Percentiles rank a stretch among this genome's conserved stretches.
These are phyloP conservation scores for Albifimbria verrucaria DNA, from an alignment of 2,329 filamentous ascomycete genomes.

Conservation along the genomic window DNA sequence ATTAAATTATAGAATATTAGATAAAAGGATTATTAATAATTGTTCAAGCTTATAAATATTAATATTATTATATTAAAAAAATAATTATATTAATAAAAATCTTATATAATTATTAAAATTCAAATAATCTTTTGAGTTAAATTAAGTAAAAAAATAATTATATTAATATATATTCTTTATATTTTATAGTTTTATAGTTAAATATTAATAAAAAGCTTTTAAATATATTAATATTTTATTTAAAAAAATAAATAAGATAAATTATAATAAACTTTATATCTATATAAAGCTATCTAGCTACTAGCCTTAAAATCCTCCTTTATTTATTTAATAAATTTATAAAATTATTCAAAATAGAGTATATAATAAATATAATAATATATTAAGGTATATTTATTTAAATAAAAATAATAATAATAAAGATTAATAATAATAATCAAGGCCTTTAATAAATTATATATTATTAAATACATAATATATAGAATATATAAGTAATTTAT, in stretches of 20 bases:
- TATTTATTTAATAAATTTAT: background rate
- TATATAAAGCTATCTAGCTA: background rate
- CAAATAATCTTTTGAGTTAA: background rate
- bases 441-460: too few relatives aligned
- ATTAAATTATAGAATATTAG: constrained; percentile 1
- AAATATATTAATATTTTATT: background rate
- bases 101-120: constrained; percentile 1
- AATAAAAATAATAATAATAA: too few relatives aligned
- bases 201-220: background rate
- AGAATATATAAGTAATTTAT: background rate
- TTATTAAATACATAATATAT: too few relatives aligned
- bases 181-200: background rate
- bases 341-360: background rate
- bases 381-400: background rate
- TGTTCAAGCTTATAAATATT: background rate
- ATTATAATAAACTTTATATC: background rate
- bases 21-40: background rate
- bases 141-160: background rate
- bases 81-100: background rate
- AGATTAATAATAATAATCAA: too few relatives aligned
- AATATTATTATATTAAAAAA: background rate
- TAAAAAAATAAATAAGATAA: background rate
- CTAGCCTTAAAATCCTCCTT: background rate
- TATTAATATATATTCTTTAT: constrained; percentile 1
- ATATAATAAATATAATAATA: background rate